A percentile compares a stretch with the other conserved stretches of the same genome.
Evolutionary conservation across 2,329 filamentous ascomycete species (phyloP).

Genomic region (Arthrocladium fulminans): DNA sequence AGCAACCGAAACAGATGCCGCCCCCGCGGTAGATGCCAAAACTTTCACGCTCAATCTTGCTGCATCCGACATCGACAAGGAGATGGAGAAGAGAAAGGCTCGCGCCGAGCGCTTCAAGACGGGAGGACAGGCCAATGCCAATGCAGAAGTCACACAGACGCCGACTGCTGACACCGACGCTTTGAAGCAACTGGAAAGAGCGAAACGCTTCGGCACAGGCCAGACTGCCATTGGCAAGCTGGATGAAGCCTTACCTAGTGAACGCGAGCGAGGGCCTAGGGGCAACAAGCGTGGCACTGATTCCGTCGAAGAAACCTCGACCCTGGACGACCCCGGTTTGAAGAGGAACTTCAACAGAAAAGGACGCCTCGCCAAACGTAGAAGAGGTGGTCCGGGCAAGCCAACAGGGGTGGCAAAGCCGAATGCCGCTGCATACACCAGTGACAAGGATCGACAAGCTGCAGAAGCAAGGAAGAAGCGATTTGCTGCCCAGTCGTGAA

Average conservation of each 20-base stretch:
- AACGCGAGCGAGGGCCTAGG: slow-evolving; percentile 31
- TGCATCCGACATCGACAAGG: slow-evolving; percentile 36
- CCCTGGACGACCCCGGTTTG: slow-evolving; percentile 30
- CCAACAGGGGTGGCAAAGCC: slow-evolving; percentile 23
- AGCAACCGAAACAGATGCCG: slow-evolving; percentile 18
- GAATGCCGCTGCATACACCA: slow-evolving; percentile 20
- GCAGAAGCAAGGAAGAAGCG: slow-evolving; percentile 42
- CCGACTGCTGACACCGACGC: slow-evolving; percentile 33
- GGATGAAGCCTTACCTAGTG: slow-evolving; percentile 38
- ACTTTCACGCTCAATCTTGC: slow-evolving; percentile 36
- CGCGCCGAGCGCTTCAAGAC: slow-evolving; percentile 39
- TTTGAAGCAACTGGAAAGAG: slow-evolving; percentile 37
- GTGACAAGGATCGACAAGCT: slow-evolving; percentile 35
- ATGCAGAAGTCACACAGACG: slow-evolving; percentile 23
- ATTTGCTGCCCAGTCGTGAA: slow-evolving; percentile 29
- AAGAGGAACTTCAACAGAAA: slow-evolving; percentile 33
- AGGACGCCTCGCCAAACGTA: slow-evolving; percentile 18
- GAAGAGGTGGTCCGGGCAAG: slow-evolving; percentile 20
- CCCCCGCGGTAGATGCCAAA: slow-evolving; percentile 25
- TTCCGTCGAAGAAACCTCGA: slow-evolving; percentile 27
- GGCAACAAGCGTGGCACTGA: slow-evolving; percentile 25
- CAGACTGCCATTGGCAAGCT: slow-evolving; percentile 32
- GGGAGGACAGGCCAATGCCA: slow-evolving; percentile 24
- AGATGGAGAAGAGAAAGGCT: slow-evolving; percentile 40
- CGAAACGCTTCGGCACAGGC: slow-evolving; percentile 35